Percentiles rank a stretch among this genome's conserved stretches.
phyloP scores from a whole-genome alignment of 2,329 filamentous ascomycete genomes.

The Byssoonygena ceratinophila region DNA sequence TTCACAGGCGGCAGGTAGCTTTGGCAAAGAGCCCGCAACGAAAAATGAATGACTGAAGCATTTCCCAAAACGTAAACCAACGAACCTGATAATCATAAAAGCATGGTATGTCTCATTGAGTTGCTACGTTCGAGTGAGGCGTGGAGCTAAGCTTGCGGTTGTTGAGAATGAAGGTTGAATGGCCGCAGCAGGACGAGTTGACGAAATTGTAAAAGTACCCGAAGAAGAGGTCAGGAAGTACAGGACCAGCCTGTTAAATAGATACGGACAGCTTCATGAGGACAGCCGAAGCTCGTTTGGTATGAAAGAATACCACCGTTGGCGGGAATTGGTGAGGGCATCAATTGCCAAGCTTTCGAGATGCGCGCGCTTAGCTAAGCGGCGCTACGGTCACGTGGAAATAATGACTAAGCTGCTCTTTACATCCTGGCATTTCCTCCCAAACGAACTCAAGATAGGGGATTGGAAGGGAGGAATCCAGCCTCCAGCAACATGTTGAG shows the following conservation, averaged over 20 bases:
- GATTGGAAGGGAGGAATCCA: too few species aligned
- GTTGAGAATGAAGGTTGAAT: neutral
- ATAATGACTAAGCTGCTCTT: too few species aligned
- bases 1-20: neutral
- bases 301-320: too few species aligned
- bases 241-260: neutral
- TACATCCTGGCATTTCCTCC: too few species aligned
- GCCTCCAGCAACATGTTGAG: too few species aligned
- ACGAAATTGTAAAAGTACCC: neutral
- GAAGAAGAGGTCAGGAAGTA: neutral
- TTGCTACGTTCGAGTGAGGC: neutral
- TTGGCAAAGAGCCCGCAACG: neutral
- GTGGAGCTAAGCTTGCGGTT: neutral
- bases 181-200: neutral
- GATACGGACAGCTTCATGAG: neutral
- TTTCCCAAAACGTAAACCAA: neutral
- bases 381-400: neutral
- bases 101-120: neutral
- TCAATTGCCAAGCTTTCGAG: too few species aligned
- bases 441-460: too few species aligned
- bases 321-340: too few species aligned
- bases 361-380: too few species aligned
- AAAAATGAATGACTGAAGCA: neutral
- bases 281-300: too few species aligned
- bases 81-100: neutral